These are phyloP conservation scores for Silene latifolia DNA, from an alignment of 148 eudicot genomes.

Conservation along the genomic window DNA sequence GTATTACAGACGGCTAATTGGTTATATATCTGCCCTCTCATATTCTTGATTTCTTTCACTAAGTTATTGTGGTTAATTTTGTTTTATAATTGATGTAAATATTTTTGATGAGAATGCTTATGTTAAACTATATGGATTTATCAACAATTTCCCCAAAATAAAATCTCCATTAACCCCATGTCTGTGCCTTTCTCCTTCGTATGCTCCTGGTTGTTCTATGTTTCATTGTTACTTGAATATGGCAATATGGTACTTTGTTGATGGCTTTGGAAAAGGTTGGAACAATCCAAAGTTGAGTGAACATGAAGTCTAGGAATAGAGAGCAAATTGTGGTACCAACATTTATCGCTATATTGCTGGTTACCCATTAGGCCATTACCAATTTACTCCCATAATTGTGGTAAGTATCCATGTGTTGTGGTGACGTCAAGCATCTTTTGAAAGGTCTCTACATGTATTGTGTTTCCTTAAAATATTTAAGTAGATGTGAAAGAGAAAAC, in stretches of 20 bases:
- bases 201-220: not conserved
- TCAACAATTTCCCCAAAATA: not conserved
- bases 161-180: not conserved
- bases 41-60: not conserved
- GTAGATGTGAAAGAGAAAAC: not conserved
- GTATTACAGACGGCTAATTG: not conserved
- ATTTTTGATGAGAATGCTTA: not conserved
- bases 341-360: not conserved
- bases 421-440: not conserved
- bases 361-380: not conserved
- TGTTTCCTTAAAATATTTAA: not conserved
- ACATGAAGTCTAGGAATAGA: not conserved
- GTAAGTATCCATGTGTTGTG: not conserved
- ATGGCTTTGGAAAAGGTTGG: not conserved
- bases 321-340: not conserved
- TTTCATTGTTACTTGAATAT: not conserved
- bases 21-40: not conserved
- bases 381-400: not conserved
- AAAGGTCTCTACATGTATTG: not conserved
- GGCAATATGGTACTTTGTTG: not conserved
- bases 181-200: not conserved
- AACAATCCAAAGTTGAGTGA: not conserved
- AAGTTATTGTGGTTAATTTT: not conserved
- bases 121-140: not conserved
- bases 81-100: not conserved